These are phyloP conservation scores for Leccinum pseudoinsigne DNA, from an alignment of 1,284 basidiomycete species.

Conservation along the genomic window DNA sequence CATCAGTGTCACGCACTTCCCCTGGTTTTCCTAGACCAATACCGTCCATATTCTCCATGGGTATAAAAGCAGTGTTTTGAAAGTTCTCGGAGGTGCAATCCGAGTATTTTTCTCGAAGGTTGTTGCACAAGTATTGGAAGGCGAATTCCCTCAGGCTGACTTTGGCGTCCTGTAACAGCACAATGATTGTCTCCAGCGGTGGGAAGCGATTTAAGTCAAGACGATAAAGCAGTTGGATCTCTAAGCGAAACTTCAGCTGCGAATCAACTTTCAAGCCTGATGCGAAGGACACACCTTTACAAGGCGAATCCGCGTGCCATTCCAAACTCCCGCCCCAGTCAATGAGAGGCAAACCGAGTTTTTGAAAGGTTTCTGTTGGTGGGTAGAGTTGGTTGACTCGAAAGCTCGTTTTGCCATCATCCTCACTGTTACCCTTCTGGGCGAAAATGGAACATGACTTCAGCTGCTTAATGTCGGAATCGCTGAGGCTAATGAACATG, in stretches of 20 bases:
- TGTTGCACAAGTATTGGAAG: slow-evolving; percentile 74
- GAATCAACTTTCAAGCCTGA: not conserved
- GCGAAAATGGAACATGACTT: slow-evolving; percentile 76
- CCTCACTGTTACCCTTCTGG: not conserved
- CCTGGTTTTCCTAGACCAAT: slow-evolving; percentile 59
- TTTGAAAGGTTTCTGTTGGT: slow-evolving; percentile 72
- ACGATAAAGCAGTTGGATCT: slow-evolving; percentile 55
- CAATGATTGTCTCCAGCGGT: slow-evolving; percentile 56
- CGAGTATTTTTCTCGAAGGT: slow-evolving; percentile 58
- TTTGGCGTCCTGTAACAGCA: slow-evolving; percentile 52
- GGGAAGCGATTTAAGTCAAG: slow-evolving; percentile 77
- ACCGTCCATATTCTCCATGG: slow-evolving; percentile 49
- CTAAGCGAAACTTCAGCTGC: slow-evolving; percentile 6
- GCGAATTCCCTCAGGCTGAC: slow-evolving; percentile 46
- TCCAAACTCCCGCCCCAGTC: slow-evolving; percentile 69
- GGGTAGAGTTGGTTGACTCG: slow-evolving; percentile 80
- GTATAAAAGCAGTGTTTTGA: slow-evolving; percentile 70
- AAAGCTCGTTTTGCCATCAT: slow-evolving; percentile 33
- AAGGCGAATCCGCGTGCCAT: slow-evolving; percentile 52
- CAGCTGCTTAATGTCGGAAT: slow-evolving; percentile 31
- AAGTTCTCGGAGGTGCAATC: slow-evolving; percentile 57
- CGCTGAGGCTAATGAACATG: not conserved
- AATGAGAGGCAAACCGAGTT: slow-evolving; percentile 76
- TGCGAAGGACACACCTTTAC: not conserved
- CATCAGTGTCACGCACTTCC: slow-evolving; percentile 45